These are phyloP conservation scores for Hanseniaspora clermontiae DNA, from an alignment of 805 yeast species.

Conservation along the genomic window DNA sequence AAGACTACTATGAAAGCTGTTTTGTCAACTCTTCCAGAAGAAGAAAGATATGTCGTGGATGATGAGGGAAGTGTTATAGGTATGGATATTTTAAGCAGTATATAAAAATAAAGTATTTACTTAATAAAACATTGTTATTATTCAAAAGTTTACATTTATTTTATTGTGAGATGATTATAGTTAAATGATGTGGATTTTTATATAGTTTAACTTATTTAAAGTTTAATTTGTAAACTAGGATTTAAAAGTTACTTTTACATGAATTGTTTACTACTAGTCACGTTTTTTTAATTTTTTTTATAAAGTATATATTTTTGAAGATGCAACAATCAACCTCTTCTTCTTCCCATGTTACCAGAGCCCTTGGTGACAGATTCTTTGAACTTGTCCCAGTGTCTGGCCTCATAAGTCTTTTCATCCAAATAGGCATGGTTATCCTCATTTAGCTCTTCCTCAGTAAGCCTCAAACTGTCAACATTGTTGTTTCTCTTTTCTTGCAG, in stretches of 20 bases:
- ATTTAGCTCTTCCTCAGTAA: slow-evolving; percentile 34
- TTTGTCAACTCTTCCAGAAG: neutral
- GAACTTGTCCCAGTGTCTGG: slow-evolving; percentile 88
- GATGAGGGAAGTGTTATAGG: neutral
- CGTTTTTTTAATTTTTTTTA: neutral
- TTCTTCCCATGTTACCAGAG: slow-evolving; percentile 69
- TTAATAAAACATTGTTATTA: neutral
- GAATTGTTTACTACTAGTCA: neutral
- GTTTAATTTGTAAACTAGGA: too few relatives aligned
- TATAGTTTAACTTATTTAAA: too few relatives aligned
- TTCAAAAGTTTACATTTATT: neutral
- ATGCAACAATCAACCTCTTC: slow-evolving; percentile 24
- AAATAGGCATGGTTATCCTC: slow-evolving; percentile 50
- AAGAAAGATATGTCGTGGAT: slow-evolving; percentile 1
- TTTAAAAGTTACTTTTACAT: too few relatives aligned
- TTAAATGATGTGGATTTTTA: too few relatives aligned
- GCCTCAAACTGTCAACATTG: slow-evolving; percentile 32
- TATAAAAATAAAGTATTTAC: neutral
- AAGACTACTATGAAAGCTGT: neutral
- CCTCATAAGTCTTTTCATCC: slow-evolving; percentile 59
- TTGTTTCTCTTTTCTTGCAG: slow-evolving; percentile 21
- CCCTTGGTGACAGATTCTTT: slow-evolving; percentile 77
- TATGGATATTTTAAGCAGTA: neutral
- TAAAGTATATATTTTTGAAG: neutral
- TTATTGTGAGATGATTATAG: too few relatives aligned